Conservation (phyloP, 176 grass and related monocot genomes). For the Metroxylon sagu region DNA sequence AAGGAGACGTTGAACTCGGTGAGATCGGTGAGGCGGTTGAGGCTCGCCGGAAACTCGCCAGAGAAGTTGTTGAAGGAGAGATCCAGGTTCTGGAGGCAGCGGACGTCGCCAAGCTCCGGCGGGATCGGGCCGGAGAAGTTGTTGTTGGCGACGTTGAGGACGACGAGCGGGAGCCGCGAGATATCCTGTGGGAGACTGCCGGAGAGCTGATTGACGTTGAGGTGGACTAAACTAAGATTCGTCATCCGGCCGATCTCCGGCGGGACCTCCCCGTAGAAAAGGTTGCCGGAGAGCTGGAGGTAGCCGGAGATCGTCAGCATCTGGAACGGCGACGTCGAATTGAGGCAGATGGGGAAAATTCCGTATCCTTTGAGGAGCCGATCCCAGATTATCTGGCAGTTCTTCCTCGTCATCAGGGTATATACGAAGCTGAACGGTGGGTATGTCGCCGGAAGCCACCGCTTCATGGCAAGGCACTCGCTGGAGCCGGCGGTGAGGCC, state of each 20-base stretch:
- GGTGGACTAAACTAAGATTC: slow-evolving; percentile 66
- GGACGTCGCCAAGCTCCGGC: slow-evolving; percentile 34
- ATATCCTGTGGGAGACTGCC: slow-evolving; percentile 51
- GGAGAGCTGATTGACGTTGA: slow-evolving; percentile 43
- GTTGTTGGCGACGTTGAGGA: slow-evolving; percentile 67
- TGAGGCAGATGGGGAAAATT: slow-evolving; percentile 59
- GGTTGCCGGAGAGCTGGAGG: slow-evolving; percentile 67
- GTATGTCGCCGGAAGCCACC: slow-evolving; percentile 82
- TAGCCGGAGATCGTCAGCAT: slow-evolving; percentile 58
- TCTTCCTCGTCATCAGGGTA: slow-evolving; percentile 53
- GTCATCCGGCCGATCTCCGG: slow-evolving; percentile 38
- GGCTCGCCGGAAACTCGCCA: slow-evolving; percentile 48
- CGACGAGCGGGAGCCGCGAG: slow-evolving; percentile 42
- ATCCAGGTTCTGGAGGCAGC: slow-evolving; percentile 63
- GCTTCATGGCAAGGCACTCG: slow-evolving; percentile 64
- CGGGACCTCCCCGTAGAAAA: slow-evolving; percentile 47
- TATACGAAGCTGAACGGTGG: slow-evolving; percentile 88
- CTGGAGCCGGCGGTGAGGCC: slow-evolving; percentile 46
- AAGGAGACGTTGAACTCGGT: slow-evolving; percentile 72
- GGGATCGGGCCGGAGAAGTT: slow-evolving; percentile 55
- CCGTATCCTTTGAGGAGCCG: slow-evolving; percentile 63
- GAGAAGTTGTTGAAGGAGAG: slow-evolving; percentile 82
- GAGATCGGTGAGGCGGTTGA: slow-evolving; percentile 43
- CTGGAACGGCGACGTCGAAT: slow-evolving; percentile 33
- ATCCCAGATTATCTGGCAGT: slow-evolving; percentile 60